Evolutionary conservation across 2,329 filamentous ascomycete species (phyloP).

Genomic region (Venturia asperata): DNA sequence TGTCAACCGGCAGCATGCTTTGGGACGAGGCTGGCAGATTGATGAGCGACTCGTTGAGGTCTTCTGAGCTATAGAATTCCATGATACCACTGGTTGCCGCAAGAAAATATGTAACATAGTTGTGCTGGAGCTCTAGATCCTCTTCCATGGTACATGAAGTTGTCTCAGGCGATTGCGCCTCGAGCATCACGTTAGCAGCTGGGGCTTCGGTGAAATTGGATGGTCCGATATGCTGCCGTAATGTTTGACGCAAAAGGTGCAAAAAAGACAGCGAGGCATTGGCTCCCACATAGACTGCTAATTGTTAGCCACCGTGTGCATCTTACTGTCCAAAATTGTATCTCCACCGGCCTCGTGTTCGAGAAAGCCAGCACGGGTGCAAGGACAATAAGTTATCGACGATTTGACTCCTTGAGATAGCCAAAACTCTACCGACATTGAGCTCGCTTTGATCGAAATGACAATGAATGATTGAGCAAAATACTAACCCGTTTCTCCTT

Average conservation of each 20-base stretch:
- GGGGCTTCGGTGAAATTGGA: conserved; percentile 48
- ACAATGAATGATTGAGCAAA: no score
- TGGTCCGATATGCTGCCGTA: conserved; percentile 47
- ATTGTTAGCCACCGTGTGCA: no score
- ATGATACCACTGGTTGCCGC: conserved; percentile 20
- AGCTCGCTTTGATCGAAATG: no score
- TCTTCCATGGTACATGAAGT: conserved; percentile 27
- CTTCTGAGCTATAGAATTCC: neutral
- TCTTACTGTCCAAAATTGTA: no score
- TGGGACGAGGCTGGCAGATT: neutral
- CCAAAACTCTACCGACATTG: no score
- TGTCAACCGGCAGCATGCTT: conserved; percentile 25
- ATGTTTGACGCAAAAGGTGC: conserved; percentile 44
- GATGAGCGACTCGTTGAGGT: neutral
- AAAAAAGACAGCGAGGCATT: conserved; percentile 50
- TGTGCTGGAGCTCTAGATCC: conserved; percentile 29
- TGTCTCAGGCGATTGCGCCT: conserved; percentile 36
- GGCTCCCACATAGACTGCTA: conserved; percentile 43
- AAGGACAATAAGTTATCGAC: no score
- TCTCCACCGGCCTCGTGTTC: no score
- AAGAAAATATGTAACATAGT: conserved; percentile 31
- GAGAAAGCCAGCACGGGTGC: no score
- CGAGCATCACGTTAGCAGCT: conserved; percentile 46
- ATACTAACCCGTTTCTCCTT: conserved; percentile 44
- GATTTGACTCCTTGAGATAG: no score